Percentiles rank a stretch among this genome's conserved stretches.
phyloP scores from a whole-genome alignment of 352 stramenopile genomes.

The Phytopythium aichiense region DNA sequence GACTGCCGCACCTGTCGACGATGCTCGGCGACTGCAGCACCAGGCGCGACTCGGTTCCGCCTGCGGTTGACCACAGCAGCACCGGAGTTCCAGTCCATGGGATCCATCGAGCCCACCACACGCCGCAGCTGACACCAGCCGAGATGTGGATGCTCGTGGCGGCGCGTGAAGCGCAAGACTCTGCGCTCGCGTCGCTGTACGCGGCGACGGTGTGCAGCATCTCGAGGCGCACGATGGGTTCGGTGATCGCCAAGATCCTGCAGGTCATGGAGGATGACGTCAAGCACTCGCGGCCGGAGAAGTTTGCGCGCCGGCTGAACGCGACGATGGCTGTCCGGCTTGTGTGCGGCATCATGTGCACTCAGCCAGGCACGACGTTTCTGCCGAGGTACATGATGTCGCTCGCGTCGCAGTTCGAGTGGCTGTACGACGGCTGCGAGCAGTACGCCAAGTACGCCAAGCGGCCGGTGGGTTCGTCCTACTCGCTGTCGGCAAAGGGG shows the following conservation, averaged over 20 bases:
- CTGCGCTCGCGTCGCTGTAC: slow-evolving; percentile 73
- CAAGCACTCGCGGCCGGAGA: slow-evolving; percentile 50
- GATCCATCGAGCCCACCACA: slow-evolving; percentile 6
- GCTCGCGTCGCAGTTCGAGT: slow-evolving; percentile 70
- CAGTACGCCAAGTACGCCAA: slow-evolving; percentile 40
- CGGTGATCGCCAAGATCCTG: slow-evolving; percentile 76
- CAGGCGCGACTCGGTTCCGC: not conserved
- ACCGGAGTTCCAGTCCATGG: not conserved
- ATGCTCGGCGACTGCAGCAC: not conserved
- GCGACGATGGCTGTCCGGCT: slow-evolving; percentile 66
- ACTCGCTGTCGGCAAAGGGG: slow-evolving; percentile 7
- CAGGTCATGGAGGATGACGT: slow-evolving; percentile 82
- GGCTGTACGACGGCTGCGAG: slow-evolving; percentile 56
- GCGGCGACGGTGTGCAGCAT: slow-evolving; percentile 78
- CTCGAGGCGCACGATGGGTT: slow-evolving; percentile 70
- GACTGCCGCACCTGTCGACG: not conserved
- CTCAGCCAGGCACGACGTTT: slow-evolving; percentile 56
- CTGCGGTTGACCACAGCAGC: not conserved
- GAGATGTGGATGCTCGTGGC: slow-evolving; percentile 55
- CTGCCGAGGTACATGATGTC: slow-evolving; percentile 88
- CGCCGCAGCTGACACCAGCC: slow-evolving; percentile 27
- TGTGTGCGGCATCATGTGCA: slow-evolving; percentile 74
- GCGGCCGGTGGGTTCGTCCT: not conserved
- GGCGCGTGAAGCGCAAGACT: slow-evolving; percentile 55
- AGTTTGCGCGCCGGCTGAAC: slow-evolving; percentile 64